phyloP scores from a whole-genome alignment of 495 filamentous ascomycete species.

The Cladorrhinum samala region DNA sequence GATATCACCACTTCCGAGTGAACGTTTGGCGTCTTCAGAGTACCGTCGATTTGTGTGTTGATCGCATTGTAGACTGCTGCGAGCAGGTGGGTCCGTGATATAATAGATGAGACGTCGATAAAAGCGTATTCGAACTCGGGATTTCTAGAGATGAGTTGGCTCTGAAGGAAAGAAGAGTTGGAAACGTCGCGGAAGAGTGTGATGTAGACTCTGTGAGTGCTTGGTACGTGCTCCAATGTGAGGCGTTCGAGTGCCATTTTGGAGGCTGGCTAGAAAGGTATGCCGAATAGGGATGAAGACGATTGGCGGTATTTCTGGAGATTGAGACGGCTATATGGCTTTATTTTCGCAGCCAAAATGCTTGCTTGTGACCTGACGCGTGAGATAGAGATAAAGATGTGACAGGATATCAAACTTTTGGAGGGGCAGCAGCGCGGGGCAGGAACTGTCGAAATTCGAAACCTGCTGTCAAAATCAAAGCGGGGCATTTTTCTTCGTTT shows the following conservation, averaged over 20 bases:
- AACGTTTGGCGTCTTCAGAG: constrained; percentile 74
- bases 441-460: background rate
- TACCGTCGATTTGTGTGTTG: constrained; percentile 51
- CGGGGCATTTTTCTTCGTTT: background rate
- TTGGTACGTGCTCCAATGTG: constrained; percentile 62
- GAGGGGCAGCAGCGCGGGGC: background rate
- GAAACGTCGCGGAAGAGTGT: constrained; percentile 67
- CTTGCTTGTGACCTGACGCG: no score
- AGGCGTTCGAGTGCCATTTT: constrained; percentile 45
- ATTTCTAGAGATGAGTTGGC: constrained; percentile 77
- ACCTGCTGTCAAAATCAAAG: no score
- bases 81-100: constrained; percentile 62
- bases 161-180: constrained; percentile 69
- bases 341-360: no score
- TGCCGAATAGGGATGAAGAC: no score
- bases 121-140: constrained; percentile 86
- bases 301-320: no score
- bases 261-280: no score
- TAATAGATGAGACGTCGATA: constrained; percentile 70
- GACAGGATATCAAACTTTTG: no score
- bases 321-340: background rate
- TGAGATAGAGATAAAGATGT: no score
- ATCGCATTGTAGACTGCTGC: constrained; percentile 75
- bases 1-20: constrained; percentile 90
- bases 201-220: constrained; percentile 58